These are phyloP conservation scores for Kappamyces sp. DNA, from an alignment of 192 early-diverging fungal species.

Conservation along the genomic window DNA sequence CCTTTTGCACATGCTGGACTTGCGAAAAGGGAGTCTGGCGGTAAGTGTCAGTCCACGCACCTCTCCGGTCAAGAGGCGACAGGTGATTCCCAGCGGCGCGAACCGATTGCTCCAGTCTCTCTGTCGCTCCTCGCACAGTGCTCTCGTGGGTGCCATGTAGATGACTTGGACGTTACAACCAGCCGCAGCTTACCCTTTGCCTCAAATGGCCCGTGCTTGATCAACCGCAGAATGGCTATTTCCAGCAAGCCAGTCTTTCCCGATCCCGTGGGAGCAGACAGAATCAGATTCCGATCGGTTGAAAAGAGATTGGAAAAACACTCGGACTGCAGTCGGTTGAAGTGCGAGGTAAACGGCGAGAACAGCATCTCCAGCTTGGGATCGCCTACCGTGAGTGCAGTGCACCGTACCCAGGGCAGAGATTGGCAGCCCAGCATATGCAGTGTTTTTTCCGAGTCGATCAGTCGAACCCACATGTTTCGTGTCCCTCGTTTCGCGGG, in stretches of 20 bases:
- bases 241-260: slow-evolving; percentile 65
- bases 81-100: slow-evolving; percentile 34
- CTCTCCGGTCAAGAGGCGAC: slow-evolving; percentile 63
- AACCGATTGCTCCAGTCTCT: slow-evolving; percentile 61
- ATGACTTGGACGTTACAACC: slow-evolving; percentile 42
- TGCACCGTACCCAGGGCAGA: no score
- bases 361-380: no score
- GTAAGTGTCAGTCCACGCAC: slow-evolving; percentile 27
- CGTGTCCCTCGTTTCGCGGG: no score
- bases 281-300: slow-evolving; percentile 33
- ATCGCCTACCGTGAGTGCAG: no score
- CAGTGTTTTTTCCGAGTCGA: no score
- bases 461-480: no score
- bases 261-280: slow-evolving; percentile 58
- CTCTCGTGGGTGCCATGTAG: slow-evolving; percentile 64
- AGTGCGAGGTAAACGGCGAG: no score
- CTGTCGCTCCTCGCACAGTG: slow-evolving; percentile 55
- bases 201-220: not conserved
- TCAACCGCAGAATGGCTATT: slow-evolving; percentile 35
- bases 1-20: slow-evolving; percentile 38
- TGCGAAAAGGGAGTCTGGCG: slow-evolving; percentile 7
- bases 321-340: slow-evolving; percentile 41
- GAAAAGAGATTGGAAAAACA: slow-evolving; percentile 42
- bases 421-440: no score
- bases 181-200: not conserved